Conservation (phyloP, 345 rosid genomes). For the Xanthoceras sorbifolium region DNA sequence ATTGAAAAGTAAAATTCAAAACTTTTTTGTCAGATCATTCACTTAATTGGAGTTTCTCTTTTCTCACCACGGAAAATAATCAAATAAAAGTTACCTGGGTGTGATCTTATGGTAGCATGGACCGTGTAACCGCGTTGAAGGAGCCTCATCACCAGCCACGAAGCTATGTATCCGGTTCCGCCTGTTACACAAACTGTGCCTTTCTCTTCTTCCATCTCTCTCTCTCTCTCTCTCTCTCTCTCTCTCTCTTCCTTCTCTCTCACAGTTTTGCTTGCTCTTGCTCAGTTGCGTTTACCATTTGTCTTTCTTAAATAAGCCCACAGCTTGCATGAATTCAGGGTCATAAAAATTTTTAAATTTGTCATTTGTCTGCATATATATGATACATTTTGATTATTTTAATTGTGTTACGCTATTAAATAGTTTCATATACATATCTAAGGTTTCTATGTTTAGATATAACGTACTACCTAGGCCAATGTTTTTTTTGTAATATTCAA, state of each 20-base stretch:
- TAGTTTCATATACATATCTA: neutral
- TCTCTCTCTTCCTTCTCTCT: neutral
- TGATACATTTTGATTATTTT: neutral
- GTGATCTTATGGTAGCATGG: slow-evolving; percentile 48
- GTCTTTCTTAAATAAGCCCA: slow-evolving; percentile 10
- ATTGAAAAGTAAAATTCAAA: neutral
- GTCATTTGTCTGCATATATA: neutral
- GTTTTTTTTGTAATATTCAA: no score
- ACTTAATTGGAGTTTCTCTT: neutral
- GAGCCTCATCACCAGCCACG: slow-evolving; percentile 61
- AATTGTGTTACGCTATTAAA: neutral
- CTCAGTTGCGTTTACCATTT: neutral
- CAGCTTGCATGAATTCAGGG: neutral
- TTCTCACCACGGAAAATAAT: neutral
- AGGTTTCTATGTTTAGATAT: neutral
- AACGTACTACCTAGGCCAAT: no score
- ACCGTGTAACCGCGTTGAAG: slow-evolving; percentile 51
- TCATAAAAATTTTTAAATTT: neutral
- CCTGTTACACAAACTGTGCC: slow-evolving; percentile 62
- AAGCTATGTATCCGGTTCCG: slow-evolving; percentile 55
- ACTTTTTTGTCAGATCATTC: neutral
- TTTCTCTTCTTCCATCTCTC: slow-evolving; percentile 26
- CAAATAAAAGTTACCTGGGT: slow-evolving; percentile 26
- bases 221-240: slow-evolving; percentile 1
- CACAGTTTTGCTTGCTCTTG: no score